A percentile compares a stretch with the other conserved stretches of the same genome.
These are phyloP conservation scores for Sordariomycetes sp. DNA, from an alignment of 2,329 filamentous ascomycete genomes.

Conservation along the genomic window DNA sequence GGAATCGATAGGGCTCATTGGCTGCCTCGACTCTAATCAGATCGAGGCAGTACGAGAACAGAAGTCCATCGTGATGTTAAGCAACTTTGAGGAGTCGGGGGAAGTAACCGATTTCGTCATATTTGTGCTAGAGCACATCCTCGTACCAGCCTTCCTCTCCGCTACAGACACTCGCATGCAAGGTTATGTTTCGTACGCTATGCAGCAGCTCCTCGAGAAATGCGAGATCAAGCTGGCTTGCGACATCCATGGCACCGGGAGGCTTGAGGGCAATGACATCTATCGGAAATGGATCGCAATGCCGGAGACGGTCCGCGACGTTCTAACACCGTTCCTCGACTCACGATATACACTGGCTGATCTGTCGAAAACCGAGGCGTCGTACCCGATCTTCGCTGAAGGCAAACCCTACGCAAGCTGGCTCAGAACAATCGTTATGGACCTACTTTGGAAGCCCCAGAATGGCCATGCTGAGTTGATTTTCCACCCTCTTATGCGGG, in stretches of 20 bases:
- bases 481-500: conserved; percentile 71
- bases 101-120: conserved; percentile 83
- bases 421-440: conserved; percentile 72
- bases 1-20: conserved; percentile 77
- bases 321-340: conserved; percentile 77
- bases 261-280: conserved; percentile 43
- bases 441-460: conserved; percentile 71
- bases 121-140: conserved; percentile 74
- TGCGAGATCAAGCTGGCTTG: conserved; percentile 60
- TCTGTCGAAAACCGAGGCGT: conserved; percentile 43
- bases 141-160: conserved; percentile 87
- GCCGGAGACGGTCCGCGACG: conserved; percentile 68
- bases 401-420: conserved; percentile 67
- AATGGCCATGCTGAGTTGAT: conserved; percentile 66
- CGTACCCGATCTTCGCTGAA: conserved; percentile 71
- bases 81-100: conserved; percentile 70
- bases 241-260: conserved; percentile 26
- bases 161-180: conserved; percentile 81
- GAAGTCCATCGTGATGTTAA: conserved; percentile 73
- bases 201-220: conserved; percentile 80
- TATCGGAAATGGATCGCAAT: conserved; percentile 71
- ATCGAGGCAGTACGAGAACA: conserved; percentile 73
- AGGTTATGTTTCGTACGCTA: conserved; percentile 85
- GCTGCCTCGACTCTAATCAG: conserved; percentile 84
- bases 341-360: conserved; percentile 72